Base-by-base conservation (phyloP, 768 basidiomycete species). In the Hypholoma fasciculare region DNA sequence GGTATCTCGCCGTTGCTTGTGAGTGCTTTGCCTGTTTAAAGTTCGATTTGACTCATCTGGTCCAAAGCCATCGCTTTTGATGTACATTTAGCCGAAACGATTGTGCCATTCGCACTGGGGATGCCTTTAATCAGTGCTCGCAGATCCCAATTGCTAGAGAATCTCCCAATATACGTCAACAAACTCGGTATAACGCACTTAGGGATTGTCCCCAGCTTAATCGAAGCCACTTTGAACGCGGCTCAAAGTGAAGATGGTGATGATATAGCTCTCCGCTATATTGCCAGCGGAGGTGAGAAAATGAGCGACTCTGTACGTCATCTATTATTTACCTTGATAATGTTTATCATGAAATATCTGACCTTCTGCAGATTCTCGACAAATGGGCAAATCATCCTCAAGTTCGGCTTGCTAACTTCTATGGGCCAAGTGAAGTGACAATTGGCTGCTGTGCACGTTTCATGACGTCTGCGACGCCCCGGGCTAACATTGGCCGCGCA, bases 361-460 rank as follows among this genome's bases (percentile, higher is more conserved):
- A 44, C 7, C 5, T 38, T 39, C 11, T 57, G 9, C 55, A 72
- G 74, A 73, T 75, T 38, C 66, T 82, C 26, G 77, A 81, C 54
- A 79, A 76, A 60, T 82, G 81, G 81, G 76, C 76, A 1, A 63
- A 77, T 50, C 79, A 79, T 58, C 74, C 75, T 16, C 69, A 70
- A 60, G 71, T 82, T 37, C 72, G 72, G 20, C 66, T 82, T 12
- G 80, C 75, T 9, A 82, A 82, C 59, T 81, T 81, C 58, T 81
- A 82, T 60, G 81, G 82, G 1, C 82, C 82, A 16, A 82, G 76
- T 52, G 81, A 82, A 64, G 81, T 74, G 19, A 81, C 81, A 7
- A 82, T 82, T 59, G 81, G 81, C 9, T 82, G 81, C 61, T 78
- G 76, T 53, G 76, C 77, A 3, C 70, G 81, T 39, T 71, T 70